phyloP scores from a whole-genome alignment of 148 eudicot species.

The Chenopodium album region DNA sequence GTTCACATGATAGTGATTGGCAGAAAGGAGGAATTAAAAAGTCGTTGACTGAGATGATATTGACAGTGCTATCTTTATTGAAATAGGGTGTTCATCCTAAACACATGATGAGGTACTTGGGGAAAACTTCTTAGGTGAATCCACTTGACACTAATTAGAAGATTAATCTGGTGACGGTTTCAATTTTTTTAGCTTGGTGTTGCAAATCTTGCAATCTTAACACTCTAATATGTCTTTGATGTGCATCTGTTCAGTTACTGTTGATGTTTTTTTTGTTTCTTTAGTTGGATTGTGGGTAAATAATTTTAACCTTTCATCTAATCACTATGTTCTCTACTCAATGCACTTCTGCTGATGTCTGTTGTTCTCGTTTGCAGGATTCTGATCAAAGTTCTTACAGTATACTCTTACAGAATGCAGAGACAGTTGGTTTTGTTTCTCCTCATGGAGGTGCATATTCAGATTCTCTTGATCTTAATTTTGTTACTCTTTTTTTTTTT shows the following conservation, averaged over 20 bases:
- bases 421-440: slow-evolving; percentile 58
- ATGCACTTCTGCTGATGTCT: background rate
- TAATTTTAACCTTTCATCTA: background rate
- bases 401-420: slow-evolving; percentile 89
- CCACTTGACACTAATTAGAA: background rate
- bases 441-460: slow-evolving; percentile 29
- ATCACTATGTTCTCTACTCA: background rate
- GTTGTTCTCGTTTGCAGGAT: slow-evolving; percentile 32
- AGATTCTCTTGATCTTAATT: background rate
- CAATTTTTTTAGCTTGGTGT: background rate
- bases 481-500: background rate
- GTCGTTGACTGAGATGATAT: background rate
- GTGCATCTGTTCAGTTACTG: background rate
- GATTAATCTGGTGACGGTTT: background rate
- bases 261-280: too few relatives aligned
- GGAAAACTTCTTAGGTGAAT: background rate
- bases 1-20: background rate
- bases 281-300: background rate
- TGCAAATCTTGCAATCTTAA: background rate
- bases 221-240: background rate
- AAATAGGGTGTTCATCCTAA: background rate
- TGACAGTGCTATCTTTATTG: background rate
- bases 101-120: background rate
- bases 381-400: slow-evolving; percentile 46
- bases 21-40: background rate